Evolutionary conservation across 768 basidiomycete genomes (phyloP).

Genomic region (Clitopilus hobsonii): DNA sequence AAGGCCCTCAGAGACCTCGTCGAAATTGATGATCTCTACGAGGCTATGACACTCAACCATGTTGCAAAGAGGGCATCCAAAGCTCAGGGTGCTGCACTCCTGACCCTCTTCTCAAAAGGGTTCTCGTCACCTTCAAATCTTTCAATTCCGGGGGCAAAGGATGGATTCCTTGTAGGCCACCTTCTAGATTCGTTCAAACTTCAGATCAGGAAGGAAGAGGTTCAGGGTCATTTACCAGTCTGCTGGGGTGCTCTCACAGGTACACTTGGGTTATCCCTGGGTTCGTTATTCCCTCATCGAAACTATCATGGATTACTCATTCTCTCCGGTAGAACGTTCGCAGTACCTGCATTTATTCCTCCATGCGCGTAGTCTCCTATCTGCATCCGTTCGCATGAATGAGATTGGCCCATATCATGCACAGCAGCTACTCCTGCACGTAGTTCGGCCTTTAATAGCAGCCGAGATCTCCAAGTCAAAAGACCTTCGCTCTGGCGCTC

Average conservation of each 20-base stretch:
- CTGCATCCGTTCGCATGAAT: conserved; percentile 90
- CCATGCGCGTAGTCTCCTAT: conserved; percentile 84
- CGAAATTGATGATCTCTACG: conserved; percentile 72
- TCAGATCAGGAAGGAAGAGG: conserved; percentile 55
- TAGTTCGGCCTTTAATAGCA: conserved; percentile 63
- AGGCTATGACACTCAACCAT: conserved; percentile 86
- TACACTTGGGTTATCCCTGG: conserved; percentile 66
- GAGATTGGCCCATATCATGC: conserved; percentile 89
- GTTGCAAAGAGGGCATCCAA: conserved; percentile 83
- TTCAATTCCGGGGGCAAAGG: conserved; percentile 20
- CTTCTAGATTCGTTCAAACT: conserved; percentile 71
- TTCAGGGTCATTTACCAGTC: conserved; percentile 79
- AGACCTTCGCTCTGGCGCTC: conserved; percentile 43
- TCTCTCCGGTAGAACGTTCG: conserved; percentile 56
- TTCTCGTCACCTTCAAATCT: conserved; percentile 54
- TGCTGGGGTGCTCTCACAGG: conserved; percentile 89
- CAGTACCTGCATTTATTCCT: conserved; percentile 91
- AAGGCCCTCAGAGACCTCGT: conserved; percentile 38
- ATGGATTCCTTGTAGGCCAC: conserved; percentile 12
- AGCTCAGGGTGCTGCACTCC: conserved; percentile 87
- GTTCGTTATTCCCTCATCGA: conserved; percentile 31
- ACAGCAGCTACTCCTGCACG: conserved; percentile 80
- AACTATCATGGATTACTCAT: conserved; percentile 1
- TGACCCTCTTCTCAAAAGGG: conserved; percentile 83
- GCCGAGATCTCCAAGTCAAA: conserved; percentile 41